Percentiles rank a stretch among this genome's conserved stretches.
phyloP scores from a whole-genome alignment of 148 eudicot genomes.

The Fagopyrum tataricum region DNA sequence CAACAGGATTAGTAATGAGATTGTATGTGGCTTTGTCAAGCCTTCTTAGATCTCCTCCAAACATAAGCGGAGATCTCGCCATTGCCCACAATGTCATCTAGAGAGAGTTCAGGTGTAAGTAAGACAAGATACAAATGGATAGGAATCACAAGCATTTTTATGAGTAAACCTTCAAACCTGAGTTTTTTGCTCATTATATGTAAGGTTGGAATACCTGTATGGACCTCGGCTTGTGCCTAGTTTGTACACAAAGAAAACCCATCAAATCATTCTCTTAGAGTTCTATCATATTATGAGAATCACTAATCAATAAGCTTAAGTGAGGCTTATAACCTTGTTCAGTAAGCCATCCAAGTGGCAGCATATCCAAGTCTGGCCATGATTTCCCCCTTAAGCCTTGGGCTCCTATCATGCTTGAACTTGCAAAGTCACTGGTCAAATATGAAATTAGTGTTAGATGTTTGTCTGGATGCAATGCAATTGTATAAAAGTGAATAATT shows the following conservation, averaged over 20 bases:
- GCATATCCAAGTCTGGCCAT: slow-evolving; percentile 99
- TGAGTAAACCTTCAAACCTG: slow-evolving; percentile 41
- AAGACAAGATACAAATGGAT: slow-evolving; percentile 6
- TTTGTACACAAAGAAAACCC: neutral
- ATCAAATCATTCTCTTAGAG: neutral
- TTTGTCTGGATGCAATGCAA: neutral
- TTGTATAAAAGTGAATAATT: too few species aligned
- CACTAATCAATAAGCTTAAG: neutral
- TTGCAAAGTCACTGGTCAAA: slow-evolving; percentile 53
- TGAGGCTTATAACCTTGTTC: slow-evolving; percentile 44
- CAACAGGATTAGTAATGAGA: slow-evolving; percentile 69
- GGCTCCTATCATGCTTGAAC: slow-evolving; percentile 73
- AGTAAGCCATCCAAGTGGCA: slow-evolving; percentile 95
- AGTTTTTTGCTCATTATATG: slow-evolving; percentile 61
- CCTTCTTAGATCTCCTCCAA: slow-evolving; percentile 90
- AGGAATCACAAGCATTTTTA: neutral
- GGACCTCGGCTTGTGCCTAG: slow-evolving; percentile 79
- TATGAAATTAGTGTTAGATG: neutral
- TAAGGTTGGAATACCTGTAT: slow-evolving; percentile 55
- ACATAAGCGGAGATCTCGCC: slow-evolving; percentile 93
- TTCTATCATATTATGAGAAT: neutral
- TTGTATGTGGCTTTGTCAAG: slow-evolving; percentile 57
- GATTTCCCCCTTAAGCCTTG: slow-evolving; percentile 67
- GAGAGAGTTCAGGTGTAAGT: neutral
- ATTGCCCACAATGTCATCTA: slow-evolving; percentile 96